Conservation (phyloP, 2,329 filamentous ascomycete genomes). For the Pestalotiopsis fici region DNA sequence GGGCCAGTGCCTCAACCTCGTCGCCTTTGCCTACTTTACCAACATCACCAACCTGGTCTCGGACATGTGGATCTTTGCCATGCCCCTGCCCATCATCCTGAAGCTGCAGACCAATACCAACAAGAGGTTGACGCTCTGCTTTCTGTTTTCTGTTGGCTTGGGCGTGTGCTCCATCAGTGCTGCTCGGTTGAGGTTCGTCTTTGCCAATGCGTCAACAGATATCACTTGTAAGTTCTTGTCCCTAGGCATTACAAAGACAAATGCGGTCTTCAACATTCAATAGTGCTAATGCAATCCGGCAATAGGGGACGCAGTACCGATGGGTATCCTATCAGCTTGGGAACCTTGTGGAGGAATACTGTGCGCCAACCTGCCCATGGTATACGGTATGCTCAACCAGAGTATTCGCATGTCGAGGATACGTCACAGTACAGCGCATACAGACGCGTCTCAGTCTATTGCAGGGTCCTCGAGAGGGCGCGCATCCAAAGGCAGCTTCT, state of each 20-base stretch:
- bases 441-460: neutral
- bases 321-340: constrained; percentile 26
- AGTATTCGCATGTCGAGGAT: neutral
- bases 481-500: neutral
- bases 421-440: neutral
- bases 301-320: constrained; percentile 22
- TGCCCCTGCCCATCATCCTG: constrained; percentile 26
- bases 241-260: too few species aligned
- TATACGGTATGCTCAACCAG: constrained; percentile 22
- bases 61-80: constrained; percentile 27
- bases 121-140: constrained; percentile 21
- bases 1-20: constrained; percentile 20
- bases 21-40: constrained; percentile 26
- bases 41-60: constrained; percentile 25
- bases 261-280: too few species aligned
- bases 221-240: constrained; percentile 20
- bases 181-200: constrained; percentile 21
- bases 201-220: constrained; percentile 22
- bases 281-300: neutral
- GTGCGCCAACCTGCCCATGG: constrained; percentile 25
- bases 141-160: constrained; percentile 25
- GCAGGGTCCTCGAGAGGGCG: neutral
- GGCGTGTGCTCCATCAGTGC: constrained; percentile 25
- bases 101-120: constrained; percentile 17
- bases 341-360: constrained; percentile 26